phyloP scores from a whole-genome alignment of 2,329 filamentous ascomycete species.

The Penicillium sp. region DNA sequence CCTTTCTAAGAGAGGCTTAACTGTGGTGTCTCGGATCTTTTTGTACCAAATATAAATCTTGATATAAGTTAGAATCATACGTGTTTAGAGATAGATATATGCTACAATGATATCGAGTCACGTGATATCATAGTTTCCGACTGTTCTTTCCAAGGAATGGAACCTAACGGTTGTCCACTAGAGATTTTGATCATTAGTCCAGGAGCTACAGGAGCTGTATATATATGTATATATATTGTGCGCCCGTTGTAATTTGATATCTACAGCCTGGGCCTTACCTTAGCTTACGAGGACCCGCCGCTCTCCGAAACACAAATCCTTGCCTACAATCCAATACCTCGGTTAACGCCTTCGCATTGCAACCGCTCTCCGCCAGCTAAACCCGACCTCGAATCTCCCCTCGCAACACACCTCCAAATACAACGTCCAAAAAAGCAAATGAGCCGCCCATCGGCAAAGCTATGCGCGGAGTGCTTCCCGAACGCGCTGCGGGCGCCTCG shows the following conservation, averaged over 20 bases:
- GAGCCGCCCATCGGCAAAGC: slow-evolving; percentile 33
- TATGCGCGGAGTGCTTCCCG: slow-evolving; percentile 33
- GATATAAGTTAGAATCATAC: background rate
- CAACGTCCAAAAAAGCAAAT: slow-evolving; percentile 18
- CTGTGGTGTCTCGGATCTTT: background rate
- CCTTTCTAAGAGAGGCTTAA: background rate
- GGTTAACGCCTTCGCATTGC: slow-evolving; percentile 18
- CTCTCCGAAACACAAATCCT: slow-evolving; percentile 18
- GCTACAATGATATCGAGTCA: slow-evolving; percentile 4
- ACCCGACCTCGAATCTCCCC: background rate
- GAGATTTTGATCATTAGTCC: slow-evolving; percentile 4
- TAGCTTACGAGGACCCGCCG: background rate
- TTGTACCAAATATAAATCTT: background rate
- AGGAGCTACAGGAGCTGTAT: background rate
- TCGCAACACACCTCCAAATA: slow-evolving; percentile 4
- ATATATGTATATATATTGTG: background rate
- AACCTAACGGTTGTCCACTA: background rate
- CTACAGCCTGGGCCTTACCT: background rate
- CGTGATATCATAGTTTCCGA: slow-evolving; percentile 22
- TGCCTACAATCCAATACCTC: slow-evolving; percentile 22
- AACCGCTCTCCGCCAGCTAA: slow-evolving; percentile 1
- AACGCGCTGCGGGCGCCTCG: slow-evolving; percentile 26
- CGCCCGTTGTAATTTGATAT: background rate
- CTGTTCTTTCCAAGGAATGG: slow-evolving; percentile 16
- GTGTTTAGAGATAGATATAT: background rate